phyloP scores from a whole-genome alignment of 768 basidiomycete genomes.

The Rhizopogon vulgaris region DNA sequence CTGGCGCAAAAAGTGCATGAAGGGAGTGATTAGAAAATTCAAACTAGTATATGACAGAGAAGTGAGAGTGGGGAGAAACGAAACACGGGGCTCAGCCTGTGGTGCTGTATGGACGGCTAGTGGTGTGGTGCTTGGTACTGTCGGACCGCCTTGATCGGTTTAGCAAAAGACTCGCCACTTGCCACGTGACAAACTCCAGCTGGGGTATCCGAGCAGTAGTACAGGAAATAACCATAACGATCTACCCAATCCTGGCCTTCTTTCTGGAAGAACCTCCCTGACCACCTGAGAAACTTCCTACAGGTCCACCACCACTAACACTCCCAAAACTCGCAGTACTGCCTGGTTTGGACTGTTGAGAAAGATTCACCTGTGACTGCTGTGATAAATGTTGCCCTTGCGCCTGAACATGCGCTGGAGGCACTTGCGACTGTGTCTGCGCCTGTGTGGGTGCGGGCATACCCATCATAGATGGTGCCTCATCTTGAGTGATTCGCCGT shows the following conservation, averaged over 20 bases:
- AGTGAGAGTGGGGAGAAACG: neutral
- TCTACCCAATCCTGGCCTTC: conserved; percentile 50
- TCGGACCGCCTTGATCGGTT: conserved; percentile 1
- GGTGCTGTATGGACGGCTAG: neutral
- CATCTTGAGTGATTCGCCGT: conserved; percentile 87
- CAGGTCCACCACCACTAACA: conserved; percentile 43
- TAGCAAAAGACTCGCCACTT: neutral
- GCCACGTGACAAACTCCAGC: neutral
- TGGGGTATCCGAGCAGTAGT: neutral
- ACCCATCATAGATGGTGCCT: conserved; percentile 83
- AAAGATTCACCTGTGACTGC: conserved; percentile 16
- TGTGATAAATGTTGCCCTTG: conserved; percentile 36
- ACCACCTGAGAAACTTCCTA: conserved; percentile 21
- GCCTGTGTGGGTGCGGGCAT: conserved; percentile 41
- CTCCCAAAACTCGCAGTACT: conserved; percentile 63
- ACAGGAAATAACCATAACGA: neutral
- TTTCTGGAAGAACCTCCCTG: conserved; percentile 44
- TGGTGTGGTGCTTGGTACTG: neutral
- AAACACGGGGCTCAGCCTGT: conserved; percentile 3
- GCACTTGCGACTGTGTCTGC: conserved; percentile 35
- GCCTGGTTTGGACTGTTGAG: conserved; percentile 41
- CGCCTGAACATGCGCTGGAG: conserved; percentile 42
- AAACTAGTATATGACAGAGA: neutral
- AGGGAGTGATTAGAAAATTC: conserved; percentile 3
- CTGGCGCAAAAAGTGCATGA: conserved; percentile 4